These are phyloP conservation scores for Scheffersomyces segobiensis DNA, from an alignment of 1,139 yeast species.

Conservation along the genomic window DNA sequence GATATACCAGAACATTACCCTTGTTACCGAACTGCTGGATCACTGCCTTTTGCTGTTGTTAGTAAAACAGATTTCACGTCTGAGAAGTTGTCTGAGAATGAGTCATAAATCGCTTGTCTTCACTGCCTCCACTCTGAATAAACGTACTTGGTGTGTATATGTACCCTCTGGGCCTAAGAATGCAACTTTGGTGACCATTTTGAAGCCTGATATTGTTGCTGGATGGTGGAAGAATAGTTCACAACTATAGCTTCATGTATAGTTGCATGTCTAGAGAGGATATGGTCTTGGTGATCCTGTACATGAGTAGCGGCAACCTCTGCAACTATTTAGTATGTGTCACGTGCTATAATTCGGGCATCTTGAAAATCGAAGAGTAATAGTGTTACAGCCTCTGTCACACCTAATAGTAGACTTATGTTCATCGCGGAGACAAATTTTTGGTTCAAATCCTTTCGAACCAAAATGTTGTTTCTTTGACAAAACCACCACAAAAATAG, in stretches of 20 bases:
- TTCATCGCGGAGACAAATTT: conserved; percentile 1
- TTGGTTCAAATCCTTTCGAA: conserved; percentile 8
- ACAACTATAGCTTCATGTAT: neutral
- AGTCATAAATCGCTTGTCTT: neutral
- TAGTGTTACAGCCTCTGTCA: too few species aligned
- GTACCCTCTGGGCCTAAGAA: conserved; percentile 90
- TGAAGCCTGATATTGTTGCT: neutral
- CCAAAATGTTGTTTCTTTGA: neutral
- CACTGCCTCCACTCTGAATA: neutral
- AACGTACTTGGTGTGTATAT: conserved; percentile 80
- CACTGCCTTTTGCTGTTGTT: conserved; percentile 53
- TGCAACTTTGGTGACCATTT: conserved; percentile 47
- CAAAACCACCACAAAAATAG: neutral
- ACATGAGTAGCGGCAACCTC: neutral
- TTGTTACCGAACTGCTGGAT: conserved; percentile 59
- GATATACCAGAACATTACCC: conserved; percentile 36
- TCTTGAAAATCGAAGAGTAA: too few species aligned
- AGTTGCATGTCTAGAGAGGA: neutral
- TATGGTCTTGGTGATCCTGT: neutral
- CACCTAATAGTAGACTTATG: neutral
- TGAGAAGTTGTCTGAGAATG: neutral
- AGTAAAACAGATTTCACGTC: conserved; percentile 6
- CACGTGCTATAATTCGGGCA: neutral
- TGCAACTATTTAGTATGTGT: neutral
- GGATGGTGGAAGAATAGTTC: neutral